Evolutionary conservation across 2,329 filamentous ascomycete genomes (phyloP), one percentile per base, ranked within the genome.

Genomic region (Waltergamsia citrina): DNA sequence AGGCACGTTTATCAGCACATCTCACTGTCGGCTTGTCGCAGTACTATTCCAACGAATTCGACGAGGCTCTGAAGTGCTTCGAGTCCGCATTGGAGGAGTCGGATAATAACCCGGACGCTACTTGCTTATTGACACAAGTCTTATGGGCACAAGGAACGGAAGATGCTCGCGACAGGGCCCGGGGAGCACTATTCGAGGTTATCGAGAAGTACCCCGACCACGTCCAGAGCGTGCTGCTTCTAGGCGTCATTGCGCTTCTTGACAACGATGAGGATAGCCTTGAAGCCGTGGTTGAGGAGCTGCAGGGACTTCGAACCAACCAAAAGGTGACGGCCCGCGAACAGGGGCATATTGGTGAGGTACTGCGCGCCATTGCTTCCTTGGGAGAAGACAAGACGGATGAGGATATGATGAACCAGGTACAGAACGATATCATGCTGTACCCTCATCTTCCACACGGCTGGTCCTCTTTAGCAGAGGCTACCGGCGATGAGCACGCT

Each of bases 81-180:
- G 77, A 85, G 42, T 68, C 76, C 3, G 87, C 87, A 0, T 66
- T 96, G 7, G 69, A 79, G 36, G 87, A 94, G 52, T 86, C 83
- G 1, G 63, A 74, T 20, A 73, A 74, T 24, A 78, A 86, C 40
- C 82, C 88, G 0, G 87, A 95, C 49, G 81, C 90, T 2, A 79
- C 87, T 1, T 95, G 88, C 49, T 67, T 95, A 10, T 67, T 96
- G 10, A 84, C 88, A 0, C 86, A 96, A 56, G 84, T 96, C 0
- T 69, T 96, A 1, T 98, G 92, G 90, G 88, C 88, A 0, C 86
- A 85, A 43, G 87, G 85, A 7, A 77, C 78, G 1, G 74, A 81
- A 6, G 69, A 78, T 1, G 83, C 88, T 36, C 76, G 81, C 30
- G 75, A 80, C 32, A 77, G 83, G 40, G 88, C 90, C 12, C 74